Base-by-base conservation (phyloP, 1,284 basidiomycete species). In the Tilletiaria anomala region DNA sequence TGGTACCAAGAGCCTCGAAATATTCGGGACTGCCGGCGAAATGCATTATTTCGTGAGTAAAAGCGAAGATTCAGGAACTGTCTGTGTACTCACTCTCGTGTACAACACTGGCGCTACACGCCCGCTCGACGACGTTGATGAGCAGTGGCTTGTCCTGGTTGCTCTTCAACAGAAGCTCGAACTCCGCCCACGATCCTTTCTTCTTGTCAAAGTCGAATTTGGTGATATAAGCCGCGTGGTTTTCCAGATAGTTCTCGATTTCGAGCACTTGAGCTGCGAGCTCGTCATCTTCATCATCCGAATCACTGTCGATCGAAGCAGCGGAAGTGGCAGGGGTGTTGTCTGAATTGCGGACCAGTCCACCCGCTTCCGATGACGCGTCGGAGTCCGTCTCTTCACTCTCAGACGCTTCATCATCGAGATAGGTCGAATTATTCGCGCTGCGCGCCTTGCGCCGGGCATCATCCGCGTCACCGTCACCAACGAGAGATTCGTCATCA, bases 391-490 rank as follows among this genome's bases (percentile, higher is more conserved):
- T 50, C 53, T 55, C 53, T 35, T 56, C 58, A 37, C 68, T 68
- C 34, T 75, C 73, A 3, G 48, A 39, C 4, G 14, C 53, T 41
- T 42, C 77, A 38, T 75, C 82, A 14, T 29, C 26, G 10, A 29
- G 8, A 63, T 89, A 88, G 5, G 79, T 76, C 18, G 77, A 75
- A 55, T 79, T 76, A 55, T 83, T 77, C 56, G 77, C 76, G 40
- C 73, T 73, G 50, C 79, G 79, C 50, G 68, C 68, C 51, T 67
- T 70, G 42, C 70, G 71, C 69, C 86, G 86, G 45, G 70, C 69
- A 43, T 74, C 71, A 39, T 82, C 81, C 2, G 79, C 80, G 68
- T 87, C 84, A 23, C 76, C 81, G 55, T 86, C 83, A 31, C 79
- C 65, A 12, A 44, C 56, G 16, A 64, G 60, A 14, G 44, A 44